These are phyloP conservation scores for Solanum chmielewskii DNA, from an alignment of 257 asterid species.

Conservation along the genomic window DNA sequence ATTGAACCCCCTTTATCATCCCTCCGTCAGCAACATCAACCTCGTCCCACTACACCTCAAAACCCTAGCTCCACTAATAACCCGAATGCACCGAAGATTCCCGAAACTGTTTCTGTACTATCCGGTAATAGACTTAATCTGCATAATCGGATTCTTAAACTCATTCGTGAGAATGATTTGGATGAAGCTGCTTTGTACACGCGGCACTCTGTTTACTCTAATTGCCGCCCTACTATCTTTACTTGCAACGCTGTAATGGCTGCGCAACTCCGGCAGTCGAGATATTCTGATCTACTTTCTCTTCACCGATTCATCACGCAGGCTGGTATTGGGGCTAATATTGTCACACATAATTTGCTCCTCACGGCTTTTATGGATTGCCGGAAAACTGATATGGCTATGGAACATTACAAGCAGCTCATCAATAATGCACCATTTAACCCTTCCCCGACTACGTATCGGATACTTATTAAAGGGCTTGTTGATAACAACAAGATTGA, in stretches of 20 bases:
- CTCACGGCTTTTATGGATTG: conserved; percentile 69
- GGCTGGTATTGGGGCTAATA: conserved; percentile 70
- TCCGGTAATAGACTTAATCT: conserved; percentile 70
- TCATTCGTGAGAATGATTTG: conserved; percentile 82
- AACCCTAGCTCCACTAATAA: conserved; percentile 14
- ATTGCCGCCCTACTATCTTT: conserved; percentile 78
- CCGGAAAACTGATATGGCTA: conserved; percentile 64
- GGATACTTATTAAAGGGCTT: conserved; percentile 65
- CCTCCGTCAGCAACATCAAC: conserved; percentile 51
- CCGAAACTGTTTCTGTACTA: conserved; percentile 64
- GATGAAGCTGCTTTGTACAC: conserved; percentile 90
- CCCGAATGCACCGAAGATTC: conserved; percentile 83
- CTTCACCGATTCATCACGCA: conserved; percentile 85
- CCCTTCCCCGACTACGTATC: conserved; percentile 64
- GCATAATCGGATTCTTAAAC: conserved; percentile 63
- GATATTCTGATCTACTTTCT: conserved; percentile 70
- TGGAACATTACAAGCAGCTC: conserved; percentile 76
- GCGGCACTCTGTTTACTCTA: conserved; percentile 89
- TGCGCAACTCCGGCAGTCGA: conserved; percentile 73
- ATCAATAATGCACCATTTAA: conserved; percentile 58
- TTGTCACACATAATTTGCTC: conserved; percentile 64
- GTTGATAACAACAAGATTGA: conserved; percentile 54
- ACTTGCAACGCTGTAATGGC: conserved; percentile 83
- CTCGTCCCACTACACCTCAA: conserved; percentile 30
- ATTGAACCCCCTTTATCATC: conserved; percentile 69